Base-by-base conservation (phyloP, 768 basidiomycete species). In the Mycena haematopus region DNA sequence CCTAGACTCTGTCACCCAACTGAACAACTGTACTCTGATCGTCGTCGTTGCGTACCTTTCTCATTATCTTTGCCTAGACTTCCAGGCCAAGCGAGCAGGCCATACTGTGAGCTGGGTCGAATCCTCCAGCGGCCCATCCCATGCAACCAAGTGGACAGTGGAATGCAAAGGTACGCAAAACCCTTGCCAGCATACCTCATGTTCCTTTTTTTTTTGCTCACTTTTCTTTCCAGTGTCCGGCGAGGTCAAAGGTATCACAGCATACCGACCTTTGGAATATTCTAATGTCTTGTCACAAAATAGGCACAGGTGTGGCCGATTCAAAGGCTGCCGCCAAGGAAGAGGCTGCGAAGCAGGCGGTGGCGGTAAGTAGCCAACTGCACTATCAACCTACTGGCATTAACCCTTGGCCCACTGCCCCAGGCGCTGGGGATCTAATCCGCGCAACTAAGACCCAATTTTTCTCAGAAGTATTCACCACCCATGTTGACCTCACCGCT, bases 161-260 rank as follows among this genome's bases (percentile, higher is more conserved):
- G 71, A 79, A 22, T 89, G 86, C 72, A 87, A 84, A 75, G 77
- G 88, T 88, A 66, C 67, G 84, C 56, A 46, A 21, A 25, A 44
- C 19, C 11, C 29, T 25, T 10, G n/a, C 14, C 21, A 15, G 2
- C n/a, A 11, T 52, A 13, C 11, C 33, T n/a, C 24, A 24, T 53
- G 51, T 44, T 49, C 10, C 11, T 36, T n/a, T 8, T 42, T n/a
- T 15, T 17, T 21, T 44, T 5, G 19, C 63, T 22, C 19, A 13
- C 46, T 15, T 47, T 17, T 3, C n/a, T n/a, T 42, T 54, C 15
- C 19, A 67, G 66, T 67, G 15, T 56, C 58, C 3, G 62, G 66
- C n/a, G 59, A 58, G 11, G 57, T 56, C 14, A 56, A 56, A 63
- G 65, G 65, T 60, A 27, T 21, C 14, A 33, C 15, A 17, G 27